Conservation (phyloP, 1,284 basidiomycete genomes). For the Baeospora myosura region DNA sequence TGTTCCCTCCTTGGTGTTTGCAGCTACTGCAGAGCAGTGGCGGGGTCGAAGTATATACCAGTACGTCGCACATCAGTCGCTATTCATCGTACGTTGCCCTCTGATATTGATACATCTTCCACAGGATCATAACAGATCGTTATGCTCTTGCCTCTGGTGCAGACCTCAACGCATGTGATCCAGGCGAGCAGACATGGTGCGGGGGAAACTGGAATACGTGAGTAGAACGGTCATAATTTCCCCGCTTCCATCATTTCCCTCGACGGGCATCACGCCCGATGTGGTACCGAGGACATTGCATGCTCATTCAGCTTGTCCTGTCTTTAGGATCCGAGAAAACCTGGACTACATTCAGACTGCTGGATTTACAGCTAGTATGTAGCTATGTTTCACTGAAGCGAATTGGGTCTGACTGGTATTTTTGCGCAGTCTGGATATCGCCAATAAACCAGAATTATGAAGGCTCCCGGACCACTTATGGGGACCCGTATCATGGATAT, state of each 20-base stretch:
- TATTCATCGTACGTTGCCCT: neutral
- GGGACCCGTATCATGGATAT: constrained; percentile 66
- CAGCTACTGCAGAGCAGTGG: constrained; percentile 39
- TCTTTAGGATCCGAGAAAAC: constrained; percentile 53
- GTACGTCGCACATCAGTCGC: no score
- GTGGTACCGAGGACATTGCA: no score
- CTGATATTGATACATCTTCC: constrained; percentile 3
- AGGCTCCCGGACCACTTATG: constrained; percentile 55
- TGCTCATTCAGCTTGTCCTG: neutral
- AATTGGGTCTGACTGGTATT: constrained; percentile 1
- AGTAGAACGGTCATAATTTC: no score
- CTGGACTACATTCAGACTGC: constrained; percentile 74
- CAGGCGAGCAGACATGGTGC: constrained; percentile 54
- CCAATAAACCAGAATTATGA: constrained; percentile 66
- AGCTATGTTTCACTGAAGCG: constrained; percentile 7
- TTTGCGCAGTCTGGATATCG: constrained; percentile 49
- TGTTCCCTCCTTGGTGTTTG: constrained; percentile 13
- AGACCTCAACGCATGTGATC: constrained; percentile 48
- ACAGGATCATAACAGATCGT: constrained; percentile 68
- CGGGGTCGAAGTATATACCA: constrained; percentile 22
- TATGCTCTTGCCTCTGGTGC: constrained; percentile 56
- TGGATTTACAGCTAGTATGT: constrained; percentile 70
- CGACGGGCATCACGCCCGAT: no score
- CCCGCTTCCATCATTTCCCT: no score
- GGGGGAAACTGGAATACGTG: constrained; percentile 68